A percentile compares a stretch with the other conserved stretches of the same genome.
These are phyloP conservation scores for Exophiala xenobiotica DNA, from an alignment of 2,329 filamentous ascomycete genomes.

Conservation along the genomic window DNA sequence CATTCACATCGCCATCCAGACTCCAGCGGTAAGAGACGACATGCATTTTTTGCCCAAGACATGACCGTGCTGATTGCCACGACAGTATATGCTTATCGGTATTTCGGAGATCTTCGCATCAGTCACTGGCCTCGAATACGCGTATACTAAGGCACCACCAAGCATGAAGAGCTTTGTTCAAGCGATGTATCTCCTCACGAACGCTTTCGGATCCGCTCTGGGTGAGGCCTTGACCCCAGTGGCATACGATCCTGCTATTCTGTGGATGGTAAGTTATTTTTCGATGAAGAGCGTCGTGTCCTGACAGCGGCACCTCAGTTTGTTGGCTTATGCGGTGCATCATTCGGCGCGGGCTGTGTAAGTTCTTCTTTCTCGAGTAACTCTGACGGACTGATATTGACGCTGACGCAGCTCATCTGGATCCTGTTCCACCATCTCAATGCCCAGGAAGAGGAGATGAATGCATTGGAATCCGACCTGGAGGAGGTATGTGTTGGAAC, in stretches of 20 bases:
- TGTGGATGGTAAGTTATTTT: conserved; percentile 54
- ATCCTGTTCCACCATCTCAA: conserved; percentile 51
- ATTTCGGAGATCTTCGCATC: conserved; percentile 60
- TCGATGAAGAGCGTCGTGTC: neutral
- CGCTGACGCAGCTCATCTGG: conserved; percentile 48
- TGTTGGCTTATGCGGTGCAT: conserved; percentile 53
- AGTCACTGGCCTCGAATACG: conserved; percentile 69
- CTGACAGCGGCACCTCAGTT: conserved; percentile 43
- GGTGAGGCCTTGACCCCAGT: conserved; percentile 35
- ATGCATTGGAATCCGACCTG: conserved; percentile 27
- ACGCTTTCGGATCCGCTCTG: conserved; percentile 58
- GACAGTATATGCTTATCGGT: conserved; percentile 44
- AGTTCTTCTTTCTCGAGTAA: neutral
- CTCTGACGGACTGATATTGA: neutral
- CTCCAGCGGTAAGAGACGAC: conserved; percentile 35
- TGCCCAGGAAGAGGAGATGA: conserved; percentile 51
- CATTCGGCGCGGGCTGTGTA: conserved; percentile 47
- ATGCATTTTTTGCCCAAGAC: neutral
- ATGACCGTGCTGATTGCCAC: neutral
- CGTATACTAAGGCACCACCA: conserved; percentile 69
- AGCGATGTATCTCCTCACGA: conserved; percentile 58
- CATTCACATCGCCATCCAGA: conserved; percentile 47
- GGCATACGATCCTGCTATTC: conserved; percentile 58
- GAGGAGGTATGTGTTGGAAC: neutral
- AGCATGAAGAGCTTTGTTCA: conserved; percentile 65